Evolutionary conservation across 768 basidiomycete genomes (phyloP).

Genomic region (Pisolithus microcarpus): DNA sequence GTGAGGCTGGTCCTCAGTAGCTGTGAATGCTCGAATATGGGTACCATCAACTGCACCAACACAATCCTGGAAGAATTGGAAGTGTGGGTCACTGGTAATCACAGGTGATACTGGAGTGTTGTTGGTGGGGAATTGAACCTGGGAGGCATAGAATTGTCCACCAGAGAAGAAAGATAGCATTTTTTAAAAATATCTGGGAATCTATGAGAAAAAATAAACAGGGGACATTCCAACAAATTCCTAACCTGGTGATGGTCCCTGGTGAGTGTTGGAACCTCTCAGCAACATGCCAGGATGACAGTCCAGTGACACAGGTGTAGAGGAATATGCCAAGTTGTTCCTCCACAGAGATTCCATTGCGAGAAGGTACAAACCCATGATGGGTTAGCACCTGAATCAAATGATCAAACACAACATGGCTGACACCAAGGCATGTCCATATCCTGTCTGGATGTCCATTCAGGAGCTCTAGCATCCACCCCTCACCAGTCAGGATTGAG

Average conservation of each 20-base stretch:
- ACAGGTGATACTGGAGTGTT: neutral
- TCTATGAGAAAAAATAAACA: neutral
- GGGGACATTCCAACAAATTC: neutral
- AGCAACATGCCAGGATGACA: slow-evolving; percentile 4
- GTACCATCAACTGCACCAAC: slow-evolving; percentile 9
- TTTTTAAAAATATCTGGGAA: slow-evolving; percentile 8
- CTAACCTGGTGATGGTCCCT: neutral
- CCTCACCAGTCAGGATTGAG: slow-evolving; percentile 16
- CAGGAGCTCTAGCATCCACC: slow-evolving; percentile 17
- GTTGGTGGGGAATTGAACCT: neutral
- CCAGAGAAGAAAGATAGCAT: slow-evolving; percentile 6
- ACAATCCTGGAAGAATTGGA: slow-evolving; percentile 1
- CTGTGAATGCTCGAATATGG: neutral
- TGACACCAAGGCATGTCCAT: slow-evolving; percentile 13
- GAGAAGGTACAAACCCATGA: neutral
- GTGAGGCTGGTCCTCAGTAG: neutral
- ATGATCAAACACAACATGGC: slow-evolving; percentile 13
- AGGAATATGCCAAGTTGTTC: slow-evolving; percentile 11
- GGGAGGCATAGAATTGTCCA: neutral
- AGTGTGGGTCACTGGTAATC: neutral
- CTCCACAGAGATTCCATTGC: slow-evolving; percentile 2
- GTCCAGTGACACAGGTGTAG: slow-evolving; percentile 7
- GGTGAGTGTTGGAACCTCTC: slow-evolving; percentile 8
- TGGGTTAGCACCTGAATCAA: slow-evolving; percentile 6
- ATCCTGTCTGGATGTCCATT: slow-evolving; percentile 17